A percentile compares a stretch with the other conserved stretches of the same genome.
These are phyloP conservation scores for Picochlorum sp. DNA, from an alignment of 139 green algal species.

Conservation along the genomic window DNA sequence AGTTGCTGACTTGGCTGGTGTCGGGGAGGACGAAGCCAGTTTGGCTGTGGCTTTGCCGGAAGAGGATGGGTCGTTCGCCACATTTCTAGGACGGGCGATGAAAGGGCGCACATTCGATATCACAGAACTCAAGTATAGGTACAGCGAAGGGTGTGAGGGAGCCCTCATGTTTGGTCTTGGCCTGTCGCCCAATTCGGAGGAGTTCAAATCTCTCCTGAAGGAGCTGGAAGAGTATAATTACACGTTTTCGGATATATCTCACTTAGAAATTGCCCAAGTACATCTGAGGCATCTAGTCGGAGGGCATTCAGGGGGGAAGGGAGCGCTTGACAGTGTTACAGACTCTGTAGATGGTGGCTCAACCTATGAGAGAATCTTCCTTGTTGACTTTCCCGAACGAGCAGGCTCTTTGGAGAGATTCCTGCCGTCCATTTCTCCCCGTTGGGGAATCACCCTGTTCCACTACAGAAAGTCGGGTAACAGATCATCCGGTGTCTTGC, in stretches of 20 bases:
- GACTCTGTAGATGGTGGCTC: background rate
- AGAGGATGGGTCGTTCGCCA: conserved; percentile 50
- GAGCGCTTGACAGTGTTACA: background rate
- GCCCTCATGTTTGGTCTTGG: conserved; percentile 63
- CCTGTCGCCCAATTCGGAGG: conserved; percentile 23
- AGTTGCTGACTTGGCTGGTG: conserved; percentile 85
- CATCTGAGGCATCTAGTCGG: conserved; percentile 90
- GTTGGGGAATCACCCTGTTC: conserved; percentile 93
- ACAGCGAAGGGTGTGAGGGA: conserved; percentile 25
- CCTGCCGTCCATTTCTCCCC: conserved; percentile 59
- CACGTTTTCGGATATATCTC: conserved; percentile 63
- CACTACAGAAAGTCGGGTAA: conserved; percentile 78
- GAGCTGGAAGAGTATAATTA: conserved; percentile 53
- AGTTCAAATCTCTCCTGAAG: conserved; percentile 44
- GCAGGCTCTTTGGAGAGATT: conserved; percentile 78
- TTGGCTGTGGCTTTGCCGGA: conserved; percentile 83
- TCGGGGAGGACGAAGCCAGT: conserved; percentile 78
- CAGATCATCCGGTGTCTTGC: conserved; percentile 57
- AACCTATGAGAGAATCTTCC: conserved; percentile 68
- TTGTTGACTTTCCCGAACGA: conserved; percentile 83
- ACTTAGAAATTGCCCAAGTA: conserved; percentile 50
- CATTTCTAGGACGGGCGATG: conserved; percentile 46
- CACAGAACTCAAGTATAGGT: conserved; percentile 31
- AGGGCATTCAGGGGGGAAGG: conserved; percentile 29
- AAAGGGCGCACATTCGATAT: conserved; percentile 32